These are phyloP conservation scores for Azolla pinnata DNA, from an alignment of 75 land plant species.

Conservation along the genomic window DNA sequence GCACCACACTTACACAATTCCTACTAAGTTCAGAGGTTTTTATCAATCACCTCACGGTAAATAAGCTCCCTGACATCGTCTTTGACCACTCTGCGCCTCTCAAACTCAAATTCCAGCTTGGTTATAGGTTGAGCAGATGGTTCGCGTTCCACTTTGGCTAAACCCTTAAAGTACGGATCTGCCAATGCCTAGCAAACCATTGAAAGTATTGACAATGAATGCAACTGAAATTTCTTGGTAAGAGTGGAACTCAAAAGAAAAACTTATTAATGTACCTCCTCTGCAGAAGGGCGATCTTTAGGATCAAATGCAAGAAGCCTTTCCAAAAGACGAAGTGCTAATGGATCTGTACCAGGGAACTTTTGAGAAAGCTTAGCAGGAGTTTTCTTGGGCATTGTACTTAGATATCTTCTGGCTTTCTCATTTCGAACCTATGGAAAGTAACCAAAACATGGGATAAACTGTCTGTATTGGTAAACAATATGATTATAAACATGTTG, in stretches of 20 bases:
- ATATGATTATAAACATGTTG: no score
- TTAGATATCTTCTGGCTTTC: constrained; percentile 59
- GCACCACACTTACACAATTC: neutral
- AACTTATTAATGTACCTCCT: constrained; percentile 28
- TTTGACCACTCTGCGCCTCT: constrained; percentile 61
- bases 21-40: neutral
- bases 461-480: no score
- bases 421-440: constrained; percentile 60
- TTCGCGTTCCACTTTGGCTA: constrained; percentile 58
- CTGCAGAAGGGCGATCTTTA: constrained; percentile 60
- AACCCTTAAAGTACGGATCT: constrained; percentile 69
- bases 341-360: constrained; percentile 55
- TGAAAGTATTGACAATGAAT: neutral
- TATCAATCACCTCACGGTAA: constrained; percentile 85
- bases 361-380: constrained; percentile 53
- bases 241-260: neutral
- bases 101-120: constrained; percentile 78
- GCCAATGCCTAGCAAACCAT: constrained; percentile 53
- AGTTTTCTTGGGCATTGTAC: constrained; percentile 53
- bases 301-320: constrained; percentile 73
- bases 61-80: constrained; percentile 88
- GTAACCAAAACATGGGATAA: no score
- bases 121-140: constrained; percentile 63
- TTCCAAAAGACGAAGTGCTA: constrained; percentile 55
- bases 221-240: neutral